Base-by-base conservation (phyloP, 495 filamentous ascomycete genomes). In the Penicillium dipodomyicola region DNA sequence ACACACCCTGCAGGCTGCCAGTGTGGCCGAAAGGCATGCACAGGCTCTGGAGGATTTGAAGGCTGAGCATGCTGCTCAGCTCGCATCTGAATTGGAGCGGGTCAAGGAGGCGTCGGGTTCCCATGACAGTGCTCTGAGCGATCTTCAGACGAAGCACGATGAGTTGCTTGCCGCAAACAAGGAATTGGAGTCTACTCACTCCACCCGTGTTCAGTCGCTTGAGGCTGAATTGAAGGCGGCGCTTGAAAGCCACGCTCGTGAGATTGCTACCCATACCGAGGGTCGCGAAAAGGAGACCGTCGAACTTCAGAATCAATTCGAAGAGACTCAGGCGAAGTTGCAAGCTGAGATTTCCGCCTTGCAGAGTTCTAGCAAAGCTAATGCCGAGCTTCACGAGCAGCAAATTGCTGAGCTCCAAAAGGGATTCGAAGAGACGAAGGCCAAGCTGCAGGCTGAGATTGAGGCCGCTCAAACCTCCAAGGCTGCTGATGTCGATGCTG, bases 61-160 rank as follows among this genome's bases (percentile, higher is more conserved):
- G 41, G 42, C 52, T 17, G 41, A 54, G 41, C 52, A 54, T 54
- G 52, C 52, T 32, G 27, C 52, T 25, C 52, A 53, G 3, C 40
- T 53, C 6, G 51, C 51, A 20, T 33, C 62, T 14, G 68, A 73
- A 45, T 60, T 78, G 17, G 72, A 72, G 30, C 66, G 62, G 35
- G 61, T 53, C 17, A 57, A 63, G 17, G 67, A 71, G 35, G 59
- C 67, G 12, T 69, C 74, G 1, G 65, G 61, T 10, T 65, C 71
- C 37, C 65, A 74, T 39, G 57, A 72, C 15, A 63, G 67, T 40
- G 68, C 65, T 7, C 47, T 79, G 45, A 48, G 49, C n/a, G 67
- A 72, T 15, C 65, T 79, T 22, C 74, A 77, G 58, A 59, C 61
- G 60, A 74, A 74, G 52, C 60, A 77, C 43, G 72, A 79, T 45